Conservation (phyloP, 306 rosid species). For the Medicago arabica region DNA sequence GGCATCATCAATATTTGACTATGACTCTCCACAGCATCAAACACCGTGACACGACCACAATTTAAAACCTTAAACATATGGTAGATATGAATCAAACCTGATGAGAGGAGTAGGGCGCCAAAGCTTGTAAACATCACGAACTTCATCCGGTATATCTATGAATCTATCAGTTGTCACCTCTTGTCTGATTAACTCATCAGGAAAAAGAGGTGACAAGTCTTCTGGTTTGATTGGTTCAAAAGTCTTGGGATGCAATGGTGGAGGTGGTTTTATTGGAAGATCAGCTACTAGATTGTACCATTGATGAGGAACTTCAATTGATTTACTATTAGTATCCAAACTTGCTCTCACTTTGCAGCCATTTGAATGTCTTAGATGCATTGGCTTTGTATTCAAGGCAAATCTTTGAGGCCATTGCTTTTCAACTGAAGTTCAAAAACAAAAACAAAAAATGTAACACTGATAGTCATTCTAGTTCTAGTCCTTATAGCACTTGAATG, state of each 20-base stretch:
- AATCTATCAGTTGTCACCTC: conserved; percentile 71
- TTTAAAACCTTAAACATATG: not conserved
- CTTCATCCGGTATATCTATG: conserved; percentile 85
- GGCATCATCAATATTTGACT: not conserved
- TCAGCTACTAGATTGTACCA: conserved; percentile 94
- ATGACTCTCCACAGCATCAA: not conserved
- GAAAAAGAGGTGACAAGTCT: conserved; percentile 80
- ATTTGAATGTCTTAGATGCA: conserved; percentile 53
- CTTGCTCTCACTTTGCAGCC: conserved; percentile 67
- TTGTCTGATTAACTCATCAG: conserved; percentile 80
- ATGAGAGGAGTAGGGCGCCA: conserved; percentile 99
- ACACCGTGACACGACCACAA: not conserved
- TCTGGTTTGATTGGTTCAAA: conserved; percentile 77
- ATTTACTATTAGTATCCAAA: conserved; percentile 45
- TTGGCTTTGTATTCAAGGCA: conserved; percentile 53
- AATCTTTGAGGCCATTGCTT: conserved; percentile 56
- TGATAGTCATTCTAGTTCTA: not conserved
- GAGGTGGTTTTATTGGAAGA: conserved; percentile 90
- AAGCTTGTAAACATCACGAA: conserved; percentile 75
- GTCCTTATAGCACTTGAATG: not conserved
- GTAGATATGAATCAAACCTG: conserved; percentile 55
- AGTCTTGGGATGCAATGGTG: conserved; percentile 82
- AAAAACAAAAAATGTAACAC: not conserved
- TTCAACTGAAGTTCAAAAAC: conserved; percentile 50
- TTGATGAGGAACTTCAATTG: conserved; percentile 67